Evolutionary conservation across 257 asterid species (phyloP), one percentile per base, ranked within the genome.

Genomic region (Rauvolfia tetraphylla): DNA sequence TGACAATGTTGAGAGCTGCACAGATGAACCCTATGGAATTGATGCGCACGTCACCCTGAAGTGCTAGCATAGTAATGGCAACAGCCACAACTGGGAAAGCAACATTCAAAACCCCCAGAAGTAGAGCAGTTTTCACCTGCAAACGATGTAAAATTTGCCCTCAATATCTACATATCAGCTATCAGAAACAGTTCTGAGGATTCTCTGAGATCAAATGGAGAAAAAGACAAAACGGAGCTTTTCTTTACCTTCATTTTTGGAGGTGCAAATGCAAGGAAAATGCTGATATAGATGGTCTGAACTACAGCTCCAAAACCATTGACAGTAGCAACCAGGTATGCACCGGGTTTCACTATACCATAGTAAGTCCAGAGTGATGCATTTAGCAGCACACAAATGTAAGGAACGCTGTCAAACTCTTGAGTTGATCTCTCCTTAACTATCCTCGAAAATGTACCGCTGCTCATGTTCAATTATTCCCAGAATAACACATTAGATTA

Each of bases 361-460:
- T 85, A 85, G 25, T 81, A 85, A 70, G 87, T 80, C 87, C 89
- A 85, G 3, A 85, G 66, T 3, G 82, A 79, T 49, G 79, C 72
- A 53, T 73, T 79, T 3, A 85, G 81, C 49, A 85, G 54, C 58
- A 82, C 46, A 58, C 78, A 72, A 31, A 85, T 81, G 77, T 85
- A 85, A 0, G 89, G 89, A 74, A 83, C 65, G 73, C 87, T 81
- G 3, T 79, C 81, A 76, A 83, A 85, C 13, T 85, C 86, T 56
- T 85, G 85, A 0, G 84, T 85, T 5, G 85, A 75, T 31, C 71
- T 38, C 20, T 39, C 58, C 81, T 76, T 76, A 63, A 81, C 79
- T 67, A 85, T 79, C 72, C 85, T 73, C 67, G 25, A 42, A 49
- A 85, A 85, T 23, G 86, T 83, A 14, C 72, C 71, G 39, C 89